These are phyloP conservation scores for Beauveria medogensis DNA, from an alignment of 2,329 filamentous ascomycete genomes.

Conservation along the genomic window DNA sequence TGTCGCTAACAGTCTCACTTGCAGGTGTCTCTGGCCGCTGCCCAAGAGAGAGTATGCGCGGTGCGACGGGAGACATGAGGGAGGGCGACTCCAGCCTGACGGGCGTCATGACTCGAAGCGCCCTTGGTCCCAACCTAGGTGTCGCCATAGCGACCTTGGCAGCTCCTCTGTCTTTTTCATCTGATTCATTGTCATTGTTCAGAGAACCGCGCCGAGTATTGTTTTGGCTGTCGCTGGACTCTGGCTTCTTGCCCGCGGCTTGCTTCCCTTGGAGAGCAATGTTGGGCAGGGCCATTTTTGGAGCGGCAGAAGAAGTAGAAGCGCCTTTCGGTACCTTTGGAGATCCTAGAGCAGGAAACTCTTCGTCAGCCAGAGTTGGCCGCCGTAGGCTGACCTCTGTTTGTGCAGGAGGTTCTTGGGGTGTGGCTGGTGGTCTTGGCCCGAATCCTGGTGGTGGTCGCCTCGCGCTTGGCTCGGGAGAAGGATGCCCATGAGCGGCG, in stretches of 20 bases:
- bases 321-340: constrained; percentile 29
- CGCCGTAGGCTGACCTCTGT: constrained; percentile 26
- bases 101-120: constrained; percentile 60
- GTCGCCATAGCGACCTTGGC: constrained; percentile 41
- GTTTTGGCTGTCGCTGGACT: constrained; percentile 15
- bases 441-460: constrained; percentile 23
- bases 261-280: constrained; percentile 27
- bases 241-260: constrained; percentile 22
- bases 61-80: constrained; percentile 23
- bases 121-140: constrained; percentile 49
- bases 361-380: constrained; percentile 37
- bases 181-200: constrained; percentile 6
- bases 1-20: constrained; percentile 71
- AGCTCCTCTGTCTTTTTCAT: constrained; percentile 22
- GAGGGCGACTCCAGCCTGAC: constrained; percentile 52
- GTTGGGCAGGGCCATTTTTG: constrained; percentile 19
- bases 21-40: constrained; percentile 62
- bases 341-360: constrained; percentile 52
- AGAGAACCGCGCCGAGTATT: constrained; percentile 15
- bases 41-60: constrained; percentile 22
- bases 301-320: constrained; percentile 26
- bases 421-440: background rate
- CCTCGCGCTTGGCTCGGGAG: constrained; percentile 4
- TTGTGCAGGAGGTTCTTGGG: constrained; percentile 11
- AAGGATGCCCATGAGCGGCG: background rate